These are phyloP conservation scores for Sphagnurus paluster DNA, from an alignment of 1,284 basidiomycete species.

Conservation along the genomic window DNA sequence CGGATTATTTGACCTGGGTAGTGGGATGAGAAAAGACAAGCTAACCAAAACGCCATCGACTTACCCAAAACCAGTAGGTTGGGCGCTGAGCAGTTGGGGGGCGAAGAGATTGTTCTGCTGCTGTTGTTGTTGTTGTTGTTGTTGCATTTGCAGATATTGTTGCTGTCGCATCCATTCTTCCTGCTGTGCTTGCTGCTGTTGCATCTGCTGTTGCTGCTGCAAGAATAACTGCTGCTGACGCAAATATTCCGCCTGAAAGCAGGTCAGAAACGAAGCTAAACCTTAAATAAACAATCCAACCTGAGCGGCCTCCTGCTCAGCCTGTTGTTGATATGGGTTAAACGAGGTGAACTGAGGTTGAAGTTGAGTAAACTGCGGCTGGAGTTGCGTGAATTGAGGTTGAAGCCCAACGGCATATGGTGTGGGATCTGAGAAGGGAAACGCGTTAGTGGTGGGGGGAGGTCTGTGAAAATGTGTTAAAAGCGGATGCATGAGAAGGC, in stretches of 20 bases:
- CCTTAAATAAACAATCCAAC: slow-evolving; percentile 26
- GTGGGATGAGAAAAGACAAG: slow-evolving; percentile 16
- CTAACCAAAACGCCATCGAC: slow-evolving; percentile 54
- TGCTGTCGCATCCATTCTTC: slow-evolving; percentile 73
- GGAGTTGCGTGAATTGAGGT: slow-evolving; percentile 52
- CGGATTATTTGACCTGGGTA: slow-evolving; percentile 87
- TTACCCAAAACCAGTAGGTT: slow-evolving; percentile 74
- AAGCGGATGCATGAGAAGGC: not conserved
- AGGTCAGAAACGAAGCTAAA: not conserved
- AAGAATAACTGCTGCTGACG: slow-evolving; percentile 73
- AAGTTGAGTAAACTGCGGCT: slow-evolving; percentile 49
- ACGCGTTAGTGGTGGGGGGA: slow-evolving; percentile 48
- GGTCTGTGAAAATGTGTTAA: slow-evolving; percentile 25
- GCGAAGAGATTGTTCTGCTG: slow-evolving; percentile 50
- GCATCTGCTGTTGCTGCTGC: slow-evolving; percentile 52
- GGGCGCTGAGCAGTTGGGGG: slow-evolving; percentile 57
- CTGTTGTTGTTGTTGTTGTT: slow-evolving; percentile 60
- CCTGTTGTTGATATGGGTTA: slow-evolving; percentile 95
- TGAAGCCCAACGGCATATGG: slow-evolving; percentile 60
- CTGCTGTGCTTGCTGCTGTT: slow-evolving; percentile 61
- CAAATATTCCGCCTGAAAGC: slow-evolving; percentile 60
- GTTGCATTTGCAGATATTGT: slow-evolving; percentile 55
- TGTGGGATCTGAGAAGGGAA: slow-evolving; percentile 69
- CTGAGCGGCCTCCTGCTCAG: slow-evolving; percentile 83
- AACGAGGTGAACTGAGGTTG: slow-evolving; percentile 87